A percentile compares a stretch with the other conserved stretches of the same genome.
These are phyloP conservation scores for Knufia fluminis DNA, from an alignment of 2,329 filamentous ascomycete species.

Conservation along the genomic window DNA sequence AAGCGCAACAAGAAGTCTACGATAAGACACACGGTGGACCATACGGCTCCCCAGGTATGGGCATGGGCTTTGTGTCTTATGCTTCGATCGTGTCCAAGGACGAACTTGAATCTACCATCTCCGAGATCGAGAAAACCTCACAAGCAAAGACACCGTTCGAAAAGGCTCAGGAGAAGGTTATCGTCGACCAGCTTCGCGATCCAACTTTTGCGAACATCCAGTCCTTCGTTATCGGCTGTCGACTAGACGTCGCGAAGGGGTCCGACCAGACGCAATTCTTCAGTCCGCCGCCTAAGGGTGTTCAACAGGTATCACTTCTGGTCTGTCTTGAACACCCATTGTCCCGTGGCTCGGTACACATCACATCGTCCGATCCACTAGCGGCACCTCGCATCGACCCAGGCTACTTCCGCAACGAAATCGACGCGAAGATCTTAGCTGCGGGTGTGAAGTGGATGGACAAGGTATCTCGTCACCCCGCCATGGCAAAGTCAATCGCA, in stretches of 20 bases:
- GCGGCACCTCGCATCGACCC: constrained; percentile 35
- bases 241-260: constrained; percentile 18
- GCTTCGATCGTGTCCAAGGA: constrained; percentile 28
- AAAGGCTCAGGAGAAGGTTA: constrained; percentile 29
- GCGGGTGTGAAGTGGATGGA: constrained; percentile 36
- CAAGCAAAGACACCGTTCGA: constrained; percentile 28
- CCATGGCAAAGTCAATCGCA: constrained; percentile 13
- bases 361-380: constrained; percentile 32
- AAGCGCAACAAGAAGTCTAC: constrained; percentile 26
- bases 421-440: constrained; percentile 28
- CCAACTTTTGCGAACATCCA: constrained; percentile 18
- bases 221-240: constrained; percentile 18
- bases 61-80: constrained; percentile 32
- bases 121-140: constrained; percentile 26
- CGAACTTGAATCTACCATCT: constrained; percentile 26
- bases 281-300: constrained; percentile 12
- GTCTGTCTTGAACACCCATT: constrained; percentile 28
- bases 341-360: constrained; percentile 37
- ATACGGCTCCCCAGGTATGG: constrained; percentile 26
- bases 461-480: constrained; percentile 13
- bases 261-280: constrained; percentile 20
- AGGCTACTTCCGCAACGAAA: constrained; percentile 30
- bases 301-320: constrained; percentile 15
- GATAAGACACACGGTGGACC: constrained; percentile 26
- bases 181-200: constrained; percentile 26